Conservation (phyloP, 306 rosid species). For the Spatholobus suberectus region DNA sequence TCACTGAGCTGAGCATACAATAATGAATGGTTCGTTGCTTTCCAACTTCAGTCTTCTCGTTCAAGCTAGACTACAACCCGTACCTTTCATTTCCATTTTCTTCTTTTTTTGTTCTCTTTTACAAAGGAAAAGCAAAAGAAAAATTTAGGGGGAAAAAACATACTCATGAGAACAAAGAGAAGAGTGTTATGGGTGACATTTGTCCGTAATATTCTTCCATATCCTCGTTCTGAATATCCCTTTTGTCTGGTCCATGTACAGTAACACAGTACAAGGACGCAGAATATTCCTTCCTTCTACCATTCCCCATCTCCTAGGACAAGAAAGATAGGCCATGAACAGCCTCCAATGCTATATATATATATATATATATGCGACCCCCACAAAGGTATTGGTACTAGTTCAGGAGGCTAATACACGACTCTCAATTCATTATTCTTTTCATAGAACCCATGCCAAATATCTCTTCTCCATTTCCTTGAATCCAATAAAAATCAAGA, state of each 20-base stretch:
- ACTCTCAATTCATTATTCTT: neutral
- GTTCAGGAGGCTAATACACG: neutral
- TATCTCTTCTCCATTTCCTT: neutral
- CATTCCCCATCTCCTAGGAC: neutral
- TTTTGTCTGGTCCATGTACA: slow-evolving; percentile 57
- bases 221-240: slow-evolving; percentile 67
- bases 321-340: slow-evolving; percentile 34
- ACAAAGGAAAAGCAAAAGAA: slow-evolving; percentile 5
- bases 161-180: neutral
- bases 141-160: neutral
- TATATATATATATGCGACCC: no score
- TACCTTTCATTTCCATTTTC: slow-evolving; percentile 48
- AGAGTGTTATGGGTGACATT: slow-evolving; percentile 57
- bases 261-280: neutral
- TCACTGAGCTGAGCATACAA: slow-evolving; percentile 27
- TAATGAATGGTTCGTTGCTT: slow-evolving; percentile 63
- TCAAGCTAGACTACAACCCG: slow-evolving; percentile 64
- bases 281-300: slow-evolving; percentile 52
- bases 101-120: neutral
- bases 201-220: slow-evolving; percentile 56
- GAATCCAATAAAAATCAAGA: neutral
- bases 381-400: neutral
- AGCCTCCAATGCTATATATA: neutral
- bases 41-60: slow-evolving; percentile 57
- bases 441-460: neutral